phyloP scores from a whole-genome alignment of 257 asterid species.

The Haberlea rhodopensis region DNA sequence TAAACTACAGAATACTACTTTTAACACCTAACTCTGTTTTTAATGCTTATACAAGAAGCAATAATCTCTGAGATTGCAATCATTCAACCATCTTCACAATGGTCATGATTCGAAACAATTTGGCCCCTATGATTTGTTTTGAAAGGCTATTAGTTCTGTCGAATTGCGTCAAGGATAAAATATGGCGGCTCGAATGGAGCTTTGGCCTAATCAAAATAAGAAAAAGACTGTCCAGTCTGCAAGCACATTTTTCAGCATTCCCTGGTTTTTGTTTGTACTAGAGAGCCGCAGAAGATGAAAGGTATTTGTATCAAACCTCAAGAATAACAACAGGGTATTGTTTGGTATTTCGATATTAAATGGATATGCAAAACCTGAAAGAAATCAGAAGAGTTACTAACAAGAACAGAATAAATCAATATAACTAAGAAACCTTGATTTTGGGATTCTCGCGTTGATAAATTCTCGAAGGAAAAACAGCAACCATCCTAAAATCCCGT shows the following conservation, averaged over 20 bases:
- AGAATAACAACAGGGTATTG: neutral
- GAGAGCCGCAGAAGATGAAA: conserved; percentile 27
- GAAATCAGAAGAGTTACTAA: neutral
- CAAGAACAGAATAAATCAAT: neutral
- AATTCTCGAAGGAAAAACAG: conserved; percentile 8
- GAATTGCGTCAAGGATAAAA: conserved; percentile 50
- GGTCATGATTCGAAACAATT: conserved; percentile 34
- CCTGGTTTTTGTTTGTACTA: too few species aligned
- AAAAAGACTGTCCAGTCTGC: conserved; percentile 36
- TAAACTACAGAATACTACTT: conserved; percentile 9
- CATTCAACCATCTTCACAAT: conserved; percentile 62
- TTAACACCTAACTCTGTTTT: conserved; percentile 9
- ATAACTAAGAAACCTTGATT: neutral
- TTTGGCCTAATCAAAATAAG: conserved; percentile 30
- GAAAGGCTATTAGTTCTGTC: conserved; percentile 17
- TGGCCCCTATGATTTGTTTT: conserved; percentile 23
- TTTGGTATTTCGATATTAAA: conserved; percentile 1
- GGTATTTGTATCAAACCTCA: conserved; percentile 6
- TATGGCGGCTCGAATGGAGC: conserved; percentile 43
- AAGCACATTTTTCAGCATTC: too few species aligned
- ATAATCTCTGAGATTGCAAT: conserved; percentile 15
- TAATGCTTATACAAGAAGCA: neutral
- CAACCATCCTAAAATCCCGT: neutral
- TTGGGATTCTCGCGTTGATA: neutral
- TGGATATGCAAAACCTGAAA: conserved; percentile 31